Evolutionary conservation across 805 yeast species (phyloP).

Genomic region (Kuraishia capsulata): DNA sequence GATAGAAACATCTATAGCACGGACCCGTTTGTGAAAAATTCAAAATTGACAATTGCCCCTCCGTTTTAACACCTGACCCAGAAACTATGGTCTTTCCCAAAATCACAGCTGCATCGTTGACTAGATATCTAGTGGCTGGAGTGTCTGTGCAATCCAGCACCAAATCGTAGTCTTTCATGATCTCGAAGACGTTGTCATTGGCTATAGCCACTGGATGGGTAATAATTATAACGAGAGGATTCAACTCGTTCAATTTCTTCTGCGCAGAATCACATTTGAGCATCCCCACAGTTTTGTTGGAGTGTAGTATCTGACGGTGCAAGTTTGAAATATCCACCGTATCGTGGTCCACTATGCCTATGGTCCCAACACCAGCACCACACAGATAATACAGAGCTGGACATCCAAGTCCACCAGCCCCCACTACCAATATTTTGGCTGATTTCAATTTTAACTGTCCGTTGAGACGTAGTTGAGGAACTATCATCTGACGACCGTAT

Average conservation of each 20-base stretch:
- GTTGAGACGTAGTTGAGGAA: conserved; percentile 58
- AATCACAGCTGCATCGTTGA: conserved; percentile 75
- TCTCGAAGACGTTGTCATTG: conserved; percentile 49
- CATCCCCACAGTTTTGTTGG: conserved; percentile 55
- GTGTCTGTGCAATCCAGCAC: conserved; percentile 93
- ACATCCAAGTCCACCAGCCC: conserved; percentile 96
- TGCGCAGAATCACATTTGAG: conserved; percentile 77
- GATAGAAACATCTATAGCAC: conserved; percentile 91
- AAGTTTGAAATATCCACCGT: conserved; percentile 75
- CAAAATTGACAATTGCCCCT: conserved; percentile 79
- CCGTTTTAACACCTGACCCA: conserved; percentile 86
- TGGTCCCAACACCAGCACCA: conserved; percentile 79
- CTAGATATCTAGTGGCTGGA: conserved; percentile 77
- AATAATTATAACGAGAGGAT: conserved; percentile 54
- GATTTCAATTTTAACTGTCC: conserved; percentile 53
- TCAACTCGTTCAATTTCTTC: conserved; percentile 38
- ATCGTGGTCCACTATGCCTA: conserved; percentile 88
- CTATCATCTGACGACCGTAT: conserved; percentile 94
- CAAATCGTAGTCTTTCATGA: conserved; percentile 59
- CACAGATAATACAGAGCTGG: conserved; percentile 80
- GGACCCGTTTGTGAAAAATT: conserved; percentile 69
- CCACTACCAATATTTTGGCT: conserved; percentile 65
- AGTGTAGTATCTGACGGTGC: conserved; percentile 84
- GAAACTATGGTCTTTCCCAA: conserved; percentile 68
- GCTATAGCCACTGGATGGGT: conserved; percentile 45